These are phyloP conservation scores for Hirsutella minnesotensis DNA, from an alignment of 2,329 filamentous ascomycete species.

Conservation along the genomic window DNA sequence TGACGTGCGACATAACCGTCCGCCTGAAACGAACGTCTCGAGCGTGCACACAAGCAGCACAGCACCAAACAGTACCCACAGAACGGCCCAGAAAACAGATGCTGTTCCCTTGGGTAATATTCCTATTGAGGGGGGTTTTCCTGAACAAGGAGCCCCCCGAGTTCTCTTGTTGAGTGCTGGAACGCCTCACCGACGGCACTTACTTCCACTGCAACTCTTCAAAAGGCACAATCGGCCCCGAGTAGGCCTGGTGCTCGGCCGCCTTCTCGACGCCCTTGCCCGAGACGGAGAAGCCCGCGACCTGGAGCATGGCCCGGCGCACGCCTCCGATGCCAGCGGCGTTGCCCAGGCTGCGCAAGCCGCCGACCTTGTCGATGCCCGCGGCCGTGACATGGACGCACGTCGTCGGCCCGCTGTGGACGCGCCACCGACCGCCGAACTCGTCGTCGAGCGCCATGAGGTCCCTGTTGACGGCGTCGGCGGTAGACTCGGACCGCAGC, in stretches of 20 bases:
- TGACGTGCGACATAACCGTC: too few relatives aligned
- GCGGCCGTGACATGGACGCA: constrained; percentile 25
- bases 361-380: constrained; percentile 19
- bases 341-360: constrained; percentile 18
- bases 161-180: too few relatives aligned
- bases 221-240: constrained; percentile 24
- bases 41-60: too few relatives aligned
- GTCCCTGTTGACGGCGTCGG: constrained; percentile 14
- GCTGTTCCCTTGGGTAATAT: too few relatives aligned
- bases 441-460: constrained; percentile 12
- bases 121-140: too few relatives aligned
- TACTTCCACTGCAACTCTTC: constrained; percentile 24
- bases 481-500: constrained; percentile 14
- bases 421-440: constrained; percentile 14
- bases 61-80: too few relatives aligned
- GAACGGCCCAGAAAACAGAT: too few relatives aligned
- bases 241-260: constrained; percentile 22
- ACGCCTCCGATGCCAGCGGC: constrained; percentile 27
- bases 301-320: constrained; percentile 25
- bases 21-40: too few relatives aligned
- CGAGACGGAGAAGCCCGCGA: constrained; percentile 22
- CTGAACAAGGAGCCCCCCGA: too few relatives aligned
- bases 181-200: not conserved
- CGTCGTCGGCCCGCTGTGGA: constrained; percentile 13
- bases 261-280: constrained; percentile 18